Percentiles rank a stretch among this genome's conserved stretches.
Conservation (phyloP, 2,329 filamentous ascomycete species). For the Alternaria incomplexa region DNA sequence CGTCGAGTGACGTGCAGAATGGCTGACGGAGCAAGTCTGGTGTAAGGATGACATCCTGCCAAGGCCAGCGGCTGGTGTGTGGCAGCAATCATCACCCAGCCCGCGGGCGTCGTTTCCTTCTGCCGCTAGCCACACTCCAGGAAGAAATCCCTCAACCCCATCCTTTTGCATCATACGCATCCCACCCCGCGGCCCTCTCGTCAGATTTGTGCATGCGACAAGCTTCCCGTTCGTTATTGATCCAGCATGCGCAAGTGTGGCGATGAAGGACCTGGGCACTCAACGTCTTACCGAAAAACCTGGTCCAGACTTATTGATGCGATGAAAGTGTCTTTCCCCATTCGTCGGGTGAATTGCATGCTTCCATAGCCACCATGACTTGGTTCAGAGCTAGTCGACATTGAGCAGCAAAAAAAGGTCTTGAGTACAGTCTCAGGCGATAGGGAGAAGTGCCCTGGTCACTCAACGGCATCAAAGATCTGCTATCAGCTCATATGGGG, state of each 20-base stretch:
- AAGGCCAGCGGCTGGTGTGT: conserved; percentile 20
- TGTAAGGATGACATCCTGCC: conserved; percentile 18
- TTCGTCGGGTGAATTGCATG: conserved; percentile 12
- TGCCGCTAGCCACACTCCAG: conserved; percentile 12
- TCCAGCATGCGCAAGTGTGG: conserved; percentile 16
- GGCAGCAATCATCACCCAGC: conserved; percentile 19
- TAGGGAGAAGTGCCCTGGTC: conserved; percentile 11
- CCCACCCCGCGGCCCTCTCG: conserved; percentile 6
- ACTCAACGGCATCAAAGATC: conserved; percentile 9
- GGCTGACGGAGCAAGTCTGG: conserved; percentile 2
- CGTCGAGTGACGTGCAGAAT: conserved; percentile 20
- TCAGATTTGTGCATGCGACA: conserved; percentile 14
- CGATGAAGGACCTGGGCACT: conserved; percentile 4
- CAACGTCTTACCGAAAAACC: conserved; percentile 12
- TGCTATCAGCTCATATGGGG: conserved; percentile 12
- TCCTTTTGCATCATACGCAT: conserved; percentile 19
- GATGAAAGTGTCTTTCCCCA: not conserved
- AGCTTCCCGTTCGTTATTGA: conserved; percentile 4
- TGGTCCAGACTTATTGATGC: conserved; percentile 11
- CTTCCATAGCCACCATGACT: not conserved
- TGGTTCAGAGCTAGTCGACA: not conserved
- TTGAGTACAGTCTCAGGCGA: not conserved
- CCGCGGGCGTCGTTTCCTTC: conserved; percentile 2
- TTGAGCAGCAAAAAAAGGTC: not conserved
- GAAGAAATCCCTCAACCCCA: conserved; percentile 24